These are phyloP conservation scores for Candida pseudoglaebosa DNA, from an alignment of 805 yeast species.

Conservation along the genomic window DNA sequence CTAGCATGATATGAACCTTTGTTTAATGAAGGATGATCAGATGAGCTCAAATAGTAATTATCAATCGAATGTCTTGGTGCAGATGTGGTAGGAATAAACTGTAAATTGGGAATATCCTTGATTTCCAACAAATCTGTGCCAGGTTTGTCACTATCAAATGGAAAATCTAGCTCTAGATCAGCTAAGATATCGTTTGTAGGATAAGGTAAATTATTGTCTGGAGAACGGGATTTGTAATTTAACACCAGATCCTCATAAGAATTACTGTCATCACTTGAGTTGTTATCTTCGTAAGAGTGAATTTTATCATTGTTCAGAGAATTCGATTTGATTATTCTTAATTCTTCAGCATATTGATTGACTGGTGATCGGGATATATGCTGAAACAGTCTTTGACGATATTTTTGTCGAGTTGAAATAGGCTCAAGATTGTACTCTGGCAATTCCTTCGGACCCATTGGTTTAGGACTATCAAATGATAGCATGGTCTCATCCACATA, in stretches of 20 bases:
- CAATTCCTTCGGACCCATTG: slow-evolving; percentile 38
- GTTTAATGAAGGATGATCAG: neutral
- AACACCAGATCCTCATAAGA: neutral
- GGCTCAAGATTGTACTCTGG: slow-evolving; percentile 26
- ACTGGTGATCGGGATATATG: slow-evolving; percentile 9
- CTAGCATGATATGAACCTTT: neutral
- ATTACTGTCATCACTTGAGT: neutral
- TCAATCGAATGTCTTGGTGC: neutral
- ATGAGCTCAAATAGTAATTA: neutral
- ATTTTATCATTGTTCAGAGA: no score
- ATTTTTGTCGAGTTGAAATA: slow-evolving; percentile 1
- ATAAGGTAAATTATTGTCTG: neutral
- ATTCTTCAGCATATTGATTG: neutral
- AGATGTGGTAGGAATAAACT: neutral
- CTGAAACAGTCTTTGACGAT: slow-evolving; percentile 7
- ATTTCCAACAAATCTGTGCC: neutral
- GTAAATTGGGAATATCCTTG: slow-evolving; percentile 1
- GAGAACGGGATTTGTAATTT: neutral
- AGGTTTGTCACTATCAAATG: neutral
- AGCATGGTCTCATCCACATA: slow-evolving; percentile 19
- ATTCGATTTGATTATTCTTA: neutral
- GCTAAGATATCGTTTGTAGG: slow-evolving; percentile 2
- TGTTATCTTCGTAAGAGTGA: neutral
- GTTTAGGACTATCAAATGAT: slow-evolving; percentile 31
- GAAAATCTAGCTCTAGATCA: neutral